These are phyloP conservation scores for Protomyces inundatus DNA, from an alignment of 1,139 yeast genomes.

Conservation along the genomic window DNA sequence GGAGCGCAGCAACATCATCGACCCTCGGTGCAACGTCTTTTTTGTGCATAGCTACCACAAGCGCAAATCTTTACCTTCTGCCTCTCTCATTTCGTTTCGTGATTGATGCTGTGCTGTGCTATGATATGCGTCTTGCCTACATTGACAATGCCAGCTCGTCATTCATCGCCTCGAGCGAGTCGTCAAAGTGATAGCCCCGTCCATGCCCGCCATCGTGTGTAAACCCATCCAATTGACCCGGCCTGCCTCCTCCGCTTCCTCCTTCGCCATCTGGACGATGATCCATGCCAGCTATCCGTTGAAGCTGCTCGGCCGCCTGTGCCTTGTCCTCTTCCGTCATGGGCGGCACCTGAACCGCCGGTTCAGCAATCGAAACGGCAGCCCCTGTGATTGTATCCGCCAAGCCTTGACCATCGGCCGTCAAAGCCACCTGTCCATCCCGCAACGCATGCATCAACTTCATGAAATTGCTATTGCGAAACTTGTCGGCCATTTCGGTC, in stretches of 20 bases:
- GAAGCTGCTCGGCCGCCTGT: not conserved
- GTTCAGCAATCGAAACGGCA: not conserved
- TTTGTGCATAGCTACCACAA: not conserved
- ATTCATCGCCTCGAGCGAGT: not conserved
- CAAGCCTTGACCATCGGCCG: constrained; percentile 33
- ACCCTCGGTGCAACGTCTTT: not conserved
- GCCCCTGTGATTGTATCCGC: not conserved
- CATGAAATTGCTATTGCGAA: constrained; percentile 41
- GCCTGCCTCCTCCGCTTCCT: not conserved
- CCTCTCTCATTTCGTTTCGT: not conserved
- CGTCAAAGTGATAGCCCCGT: not conserved
- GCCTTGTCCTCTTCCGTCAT: not conserved
- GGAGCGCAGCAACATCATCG: not conserved
- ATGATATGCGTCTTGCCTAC: not conserved
- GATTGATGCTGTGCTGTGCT: not conserved
- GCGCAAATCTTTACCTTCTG: not conserved
- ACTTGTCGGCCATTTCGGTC: constrained; percentile 35
- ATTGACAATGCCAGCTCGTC: not conserved
- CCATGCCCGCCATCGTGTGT: no score
- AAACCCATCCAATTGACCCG: not conserved
- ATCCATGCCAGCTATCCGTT: not conserved
- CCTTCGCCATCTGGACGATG: not conserved
- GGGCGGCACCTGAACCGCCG: not conserved
- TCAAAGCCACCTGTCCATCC: constrained; percentile 37
- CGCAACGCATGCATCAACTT: constrained; percentile 42